These are phyloP conservation scores for Collybia sp. DNA, from an alignment of 768 basidiomycete genomes.

Conservation along the genomic window DNA sequence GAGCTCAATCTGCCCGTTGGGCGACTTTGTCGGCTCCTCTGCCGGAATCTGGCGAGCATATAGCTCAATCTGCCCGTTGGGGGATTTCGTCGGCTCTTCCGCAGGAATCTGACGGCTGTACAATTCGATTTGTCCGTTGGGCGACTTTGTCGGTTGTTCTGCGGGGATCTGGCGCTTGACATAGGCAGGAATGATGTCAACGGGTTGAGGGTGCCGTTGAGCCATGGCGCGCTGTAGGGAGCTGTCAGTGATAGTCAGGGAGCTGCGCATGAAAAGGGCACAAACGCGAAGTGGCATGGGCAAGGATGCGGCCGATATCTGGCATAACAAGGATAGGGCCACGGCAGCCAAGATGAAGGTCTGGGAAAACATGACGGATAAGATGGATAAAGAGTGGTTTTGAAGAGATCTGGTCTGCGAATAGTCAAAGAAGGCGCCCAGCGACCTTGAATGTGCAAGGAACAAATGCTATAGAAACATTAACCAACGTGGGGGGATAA, in stretches of 20 bases:
- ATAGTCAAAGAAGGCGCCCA: constrained; percentile 10
- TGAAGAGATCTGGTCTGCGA: constrained; percentile 3
- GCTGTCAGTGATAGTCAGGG: background rate
- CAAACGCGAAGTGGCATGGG: constrained; percentile 40
- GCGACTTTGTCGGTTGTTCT: constrained; percentile 16
- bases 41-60: constrained; percentile 20
- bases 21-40: constrained; percentile 20
- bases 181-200: constrained; percentile 41
- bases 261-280: background rate
- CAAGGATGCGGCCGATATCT: constrained; percentile 29
- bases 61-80: constrained; percentile 10
- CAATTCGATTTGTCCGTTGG: constrained; percentile 18
- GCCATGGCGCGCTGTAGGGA: constrained; percentile 16
- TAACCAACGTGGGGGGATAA: constrained; percentile 1
- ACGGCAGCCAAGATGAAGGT: constrained; percentile 12
- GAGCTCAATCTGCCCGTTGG: constrained; percentile 19
- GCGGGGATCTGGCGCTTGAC: constrained; percentile 24
- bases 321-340: constrained; percentile 11
- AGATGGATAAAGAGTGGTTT: constrained; percentile 4
- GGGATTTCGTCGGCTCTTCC: constrained; percentile 21
- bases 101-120: constrained; percentile 23
- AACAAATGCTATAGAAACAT: constrained; percentile 3
- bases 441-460: constrained; percentile 12
- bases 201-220: constrained; percentile 23
- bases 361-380: constrained; percentile 4